Base-by-base conservation (phyloP, 352 stramenopile genomes). In the Lagenidium giganteum region DNA sequence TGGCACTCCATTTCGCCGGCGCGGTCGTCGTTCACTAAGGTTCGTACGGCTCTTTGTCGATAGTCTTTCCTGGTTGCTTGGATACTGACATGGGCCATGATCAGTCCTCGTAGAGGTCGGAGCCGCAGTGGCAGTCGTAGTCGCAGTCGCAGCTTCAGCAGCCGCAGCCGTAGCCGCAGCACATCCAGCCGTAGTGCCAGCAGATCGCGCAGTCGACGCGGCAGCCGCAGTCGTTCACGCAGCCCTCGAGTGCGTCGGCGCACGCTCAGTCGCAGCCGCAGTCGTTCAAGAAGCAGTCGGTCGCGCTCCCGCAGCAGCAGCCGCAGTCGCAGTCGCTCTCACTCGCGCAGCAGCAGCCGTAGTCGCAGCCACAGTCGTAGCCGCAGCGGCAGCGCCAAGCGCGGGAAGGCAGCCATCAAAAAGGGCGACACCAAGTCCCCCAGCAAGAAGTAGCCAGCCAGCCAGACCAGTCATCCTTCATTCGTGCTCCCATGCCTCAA, bases 301-400 rank as follows among this genome's bases (percentile, higher is more conserved):
- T n/a, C n/a, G n/a, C n/a, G 52, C n/a, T 70, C 59, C 28, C 35
- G 42, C 12, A 70, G 62, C 32, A 52, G 44, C 8, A 77, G 65
- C 57, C 52, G 53, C 23, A 58, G 59, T 13, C 32, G 50, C 4
- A 44, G 66, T 39, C 23, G 16, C 26, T 63, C 56, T 30, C 28
- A 51, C 3, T 57, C 60, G 22, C 42, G 52, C 24, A 40, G 49
- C 41, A 42, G 53, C 0, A 70, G 61, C 47, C 46, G 48, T 20
- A 67, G 61, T 21, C 69, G 58, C 26, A 74, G 63, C 41, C 47
- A 42, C 27, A 64, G 39, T 44, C 36, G 32, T 30, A 65, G 57
- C 31, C 32, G 41, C 16, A 64, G 60, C 31, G 34, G 51, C 14
- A 47, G 36, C 36, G 41, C 5, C 17, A 20, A 13, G n/a, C n/a